These are phyloP conservation scores for Hypoxylon sp. DNA, from an alignment of 2,329 filamentous ascomycete species.

Conservation along the genomic window DNA sequence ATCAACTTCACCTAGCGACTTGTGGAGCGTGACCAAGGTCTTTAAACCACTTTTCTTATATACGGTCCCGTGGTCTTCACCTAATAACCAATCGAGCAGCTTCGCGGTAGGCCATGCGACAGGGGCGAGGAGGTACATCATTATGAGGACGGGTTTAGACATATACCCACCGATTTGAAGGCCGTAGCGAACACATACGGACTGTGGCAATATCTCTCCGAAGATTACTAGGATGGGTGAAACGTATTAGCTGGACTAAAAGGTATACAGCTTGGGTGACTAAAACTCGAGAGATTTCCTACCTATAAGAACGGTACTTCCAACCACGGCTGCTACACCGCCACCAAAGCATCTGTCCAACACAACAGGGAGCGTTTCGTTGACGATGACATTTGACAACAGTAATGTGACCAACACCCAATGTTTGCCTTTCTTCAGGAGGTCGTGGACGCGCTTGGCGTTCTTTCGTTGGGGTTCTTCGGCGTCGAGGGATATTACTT, in stretches of 20 bases:
- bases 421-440: constrained; percentile 92
- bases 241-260: constrained; percentile 44
- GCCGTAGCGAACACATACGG: constrained; percentile 95
- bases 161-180: constrained; percentile 95
- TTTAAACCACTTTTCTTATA: constrained; percentile 99
- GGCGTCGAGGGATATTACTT: constrained; percentile 89
- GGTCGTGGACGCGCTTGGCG: constrained; percentile 82
- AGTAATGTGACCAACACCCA: constrained; percentile 97
- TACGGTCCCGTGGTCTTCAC: constrained; percentile 93
- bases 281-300: constrained; percentile 54
- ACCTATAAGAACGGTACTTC: constrained; percentile 95
- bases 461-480: constrained; percentile 89
- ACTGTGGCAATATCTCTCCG: constrained; percentile 95
- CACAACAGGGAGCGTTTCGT: constrained; percentile 95
- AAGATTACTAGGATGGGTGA: constrained; percentile 81
- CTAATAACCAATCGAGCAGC: constrained; percentile 91
- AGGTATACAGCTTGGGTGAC: neutral
- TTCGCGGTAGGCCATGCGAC: constrained; percentile 96
- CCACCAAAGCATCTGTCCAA: constrained; percentile 94
- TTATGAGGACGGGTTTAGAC: constrained; percentile 84
- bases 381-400: constrained; percentile 96
- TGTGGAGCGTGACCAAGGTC: constrained; percentile 94
- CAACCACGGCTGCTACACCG: constrained; percentile 92
- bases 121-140: constrained; percentile 94
- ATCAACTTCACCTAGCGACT: constrained; percentile 86